Evolutionary conservation across 495 filamentous ascomycete genomes (phyloP).

Genomic region (Tuber magnatum): DNA sequence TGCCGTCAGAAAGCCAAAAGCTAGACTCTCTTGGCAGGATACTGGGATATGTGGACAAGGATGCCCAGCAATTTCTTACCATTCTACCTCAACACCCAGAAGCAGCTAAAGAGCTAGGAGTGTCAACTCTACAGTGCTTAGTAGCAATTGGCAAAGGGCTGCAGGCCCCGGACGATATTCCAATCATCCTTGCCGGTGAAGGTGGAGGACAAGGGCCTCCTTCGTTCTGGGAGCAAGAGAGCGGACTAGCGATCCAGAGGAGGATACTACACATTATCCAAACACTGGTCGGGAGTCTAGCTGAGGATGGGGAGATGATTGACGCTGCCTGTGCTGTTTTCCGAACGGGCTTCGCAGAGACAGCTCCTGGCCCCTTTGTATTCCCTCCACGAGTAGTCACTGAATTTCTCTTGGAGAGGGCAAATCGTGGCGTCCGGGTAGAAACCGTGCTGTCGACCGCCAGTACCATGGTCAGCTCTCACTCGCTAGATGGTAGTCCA

Average conservation of each 20-base stretch:
- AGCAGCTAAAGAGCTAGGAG: constrained; percentile 47
- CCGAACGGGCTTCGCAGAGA: constrained; percentile 72
- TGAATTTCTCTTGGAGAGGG: constrained; percentile 60
- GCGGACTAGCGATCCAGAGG: constrained; percentile 51
- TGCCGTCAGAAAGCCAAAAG: constrained; percentile 58
- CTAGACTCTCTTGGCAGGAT: constrained; percentile 57
- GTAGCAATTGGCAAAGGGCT: constrained; percentile 71
- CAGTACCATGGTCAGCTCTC: constrained; percentile 63
- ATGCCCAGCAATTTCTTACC: constrained; percentile 49
- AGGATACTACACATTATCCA: constrained; percentile 54
- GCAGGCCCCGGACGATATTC: constrained; percentile 61
- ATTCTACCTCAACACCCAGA: constrained; percentile 35
- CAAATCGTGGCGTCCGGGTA: constrained; percentile 58
- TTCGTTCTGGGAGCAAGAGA: constrained; percentile 55
- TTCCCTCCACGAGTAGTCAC: constrained; percentile 64
- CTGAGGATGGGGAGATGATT: constrained; percentile 59
- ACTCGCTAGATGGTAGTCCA: constrained; percentile 48
- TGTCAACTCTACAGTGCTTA: constrained; percentile 65
- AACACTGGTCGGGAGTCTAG: constrained; percentile 47
- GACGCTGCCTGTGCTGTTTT: constrained; percentile 70
- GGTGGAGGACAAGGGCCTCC: constrained; percentile 42
- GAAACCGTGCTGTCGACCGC: constrained; percentile 71
- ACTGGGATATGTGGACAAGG: constrained; percentile 56
- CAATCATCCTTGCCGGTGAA: constrained; percentile 58
- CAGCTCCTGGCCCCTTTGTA: constrained; percentile 66